Evolutionary conservation across 2,329 filamentous ascomycete species (phyloP).

Genomic region (Dactylellina haptotyla): DNA sequence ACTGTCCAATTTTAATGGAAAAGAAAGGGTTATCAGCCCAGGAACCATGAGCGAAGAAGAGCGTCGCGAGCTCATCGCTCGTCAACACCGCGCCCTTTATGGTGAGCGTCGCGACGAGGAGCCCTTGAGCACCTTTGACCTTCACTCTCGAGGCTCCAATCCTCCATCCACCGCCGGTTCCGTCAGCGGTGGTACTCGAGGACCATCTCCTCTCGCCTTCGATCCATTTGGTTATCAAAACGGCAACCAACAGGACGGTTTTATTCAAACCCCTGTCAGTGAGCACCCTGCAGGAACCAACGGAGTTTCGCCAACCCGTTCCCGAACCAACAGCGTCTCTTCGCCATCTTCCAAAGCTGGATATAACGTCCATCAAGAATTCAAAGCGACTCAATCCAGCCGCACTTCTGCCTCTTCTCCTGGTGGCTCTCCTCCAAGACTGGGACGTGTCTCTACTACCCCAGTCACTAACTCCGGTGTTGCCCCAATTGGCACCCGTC

Average conservation of each 20-base stretch:
- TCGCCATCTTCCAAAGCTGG: constrained; percentile 77
- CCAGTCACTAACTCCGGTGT: constrained; percentile 73
- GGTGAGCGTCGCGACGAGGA: constrained; percentile 65
- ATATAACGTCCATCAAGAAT: constrained; percentile 55
- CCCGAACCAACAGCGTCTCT: constrained; percentile 82
- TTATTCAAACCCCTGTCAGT: constrained; percentile 58
- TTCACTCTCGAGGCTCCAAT: constrained; percentile 49
- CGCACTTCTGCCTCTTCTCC: constrained; percentile 89
- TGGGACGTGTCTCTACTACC: constrained; percentile 69
- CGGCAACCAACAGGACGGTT: constrained; percentile 51
- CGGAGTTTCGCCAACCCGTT: constrained; percentile 64
- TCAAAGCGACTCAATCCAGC: constrained; percentile 68
- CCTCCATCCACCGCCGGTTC: constrained; percentile 59
- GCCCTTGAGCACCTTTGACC: constrained; percentile 37
- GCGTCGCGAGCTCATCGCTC: constrained; percentile 92
- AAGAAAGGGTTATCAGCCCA: constrained; percentile 87
- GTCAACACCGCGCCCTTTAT: constrained; percentile 93
- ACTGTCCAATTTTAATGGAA: constrained; percentile 73
- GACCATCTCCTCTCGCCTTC: constrained; percentile 58
- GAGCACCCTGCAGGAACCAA: constrained; percentile 57
- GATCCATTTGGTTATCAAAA: constrained; percentile 57
- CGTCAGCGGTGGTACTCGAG: constrained; percentile 59
- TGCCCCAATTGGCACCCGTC: constrained; percentile 92
- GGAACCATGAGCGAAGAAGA: constrained; percentile 92
- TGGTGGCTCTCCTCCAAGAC: constrained; percentile 79